A percentile compares a stretch with the other conserved stretches of the same genome.
Evolutionary conservation across 495 filamentous ascomycete genomes (phyloP).

Genomic region (Daldinia caldariorum): DNA sequence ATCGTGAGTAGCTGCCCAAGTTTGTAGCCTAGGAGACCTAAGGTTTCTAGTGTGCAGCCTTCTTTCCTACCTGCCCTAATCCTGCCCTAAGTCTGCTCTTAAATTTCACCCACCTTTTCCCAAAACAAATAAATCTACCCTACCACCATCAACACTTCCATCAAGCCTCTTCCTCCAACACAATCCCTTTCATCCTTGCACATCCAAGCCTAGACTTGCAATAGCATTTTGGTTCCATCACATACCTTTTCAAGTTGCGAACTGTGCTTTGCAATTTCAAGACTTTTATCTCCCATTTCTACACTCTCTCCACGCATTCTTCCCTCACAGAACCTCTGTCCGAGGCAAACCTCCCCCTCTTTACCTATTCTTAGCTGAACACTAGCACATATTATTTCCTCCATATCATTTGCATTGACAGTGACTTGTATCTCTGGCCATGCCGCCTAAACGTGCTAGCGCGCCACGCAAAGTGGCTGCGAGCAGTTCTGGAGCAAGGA

Average conservation of each 20-base stretch:
- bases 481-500: not conserved
- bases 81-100: conserved; percentile 2
- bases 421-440: conserved; percentile 1
- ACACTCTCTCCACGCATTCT: not conserved
- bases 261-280: not conserved
- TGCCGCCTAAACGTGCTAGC: conserved; percentile 3
- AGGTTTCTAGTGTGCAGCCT: conserved; percentile 1
- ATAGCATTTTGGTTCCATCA: not conserved
- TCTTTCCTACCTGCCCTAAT: conserved; percentile 4
- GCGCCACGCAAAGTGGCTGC: not conserved
- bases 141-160: not conserved
- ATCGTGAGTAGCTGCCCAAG: not conserved
- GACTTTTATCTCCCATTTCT: not conserved
- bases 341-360: not conserved
- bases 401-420: not conserved
- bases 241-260: not conserved
- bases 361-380: not conserved
- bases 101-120: not conserved
- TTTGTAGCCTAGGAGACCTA: not conserved
- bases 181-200: not conserved
- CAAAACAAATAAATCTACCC: not conserved
- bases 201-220: not conserved
- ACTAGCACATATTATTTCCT: not conserved
- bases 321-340: not conserved
- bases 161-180: not conserved